Percentiles rank a stretch among this genome's conserved stretches.
phyloP scores from a whole-genome alignment of 2,329 filamentous ascomycete species.

The Sclerotinia subarctica region DNA sequence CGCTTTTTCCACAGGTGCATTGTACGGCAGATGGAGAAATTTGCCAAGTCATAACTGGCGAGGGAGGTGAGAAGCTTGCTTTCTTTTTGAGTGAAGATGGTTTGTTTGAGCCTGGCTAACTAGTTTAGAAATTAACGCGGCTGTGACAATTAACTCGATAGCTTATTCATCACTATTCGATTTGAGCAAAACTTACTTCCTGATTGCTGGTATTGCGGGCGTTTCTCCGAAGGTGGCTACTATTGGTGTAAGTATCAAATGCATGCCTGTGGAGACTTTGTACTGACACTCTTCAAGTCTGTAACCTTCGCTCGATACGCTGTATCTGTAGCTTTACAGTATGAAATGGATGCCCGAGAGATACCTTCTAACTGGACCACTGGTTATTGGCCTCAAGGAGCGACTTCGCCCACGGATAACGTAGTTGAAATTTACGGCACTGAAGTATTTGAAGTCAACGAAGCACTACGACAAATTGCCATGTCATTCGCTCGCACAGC shows the following conservation, averaged over 20 bases:
- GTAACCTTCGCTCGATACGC: constrained; percentile 66
- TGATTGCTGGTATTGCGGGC: constrained; percentile 70
- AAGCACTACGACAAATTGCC: constrained; percentile 50
- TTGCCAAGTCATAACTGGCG: constrained; percentile 52
- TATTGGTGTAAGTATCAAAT: constrained; percentile 42
- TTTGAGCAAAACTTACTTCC: constrained; percentile 63
- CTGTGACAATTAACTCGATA: constrained; percentile 59
- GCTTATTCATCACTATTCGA: constrained; percentile 60
- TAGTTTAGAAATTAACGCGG: constrained; percentile 56
- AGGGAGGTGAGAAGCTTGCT: constrained; percentile 7
- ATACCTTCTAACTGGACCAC: constrained; percentile 61
- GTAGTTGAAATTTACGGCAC: constrained; percentile 60
- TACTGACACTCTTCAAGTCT: constrained; percentile 35
- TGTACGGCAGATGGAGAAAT: constrained; percentile 58
- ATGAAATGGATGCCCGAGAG: constrained; percentile 69
- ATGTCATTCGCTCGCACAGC: constrained; percentile 48
- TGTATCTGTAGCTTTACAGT: constrained; percentile 70
- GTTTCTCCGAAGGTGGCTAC: constrained; percentile 65
- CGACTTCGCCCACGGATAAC: constrained; percentile 49
- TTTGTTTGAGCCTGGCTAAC: not conserved
- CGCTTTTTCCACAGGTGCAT: constrained; percentile 56
- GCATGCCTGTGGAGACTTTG: not conserved
- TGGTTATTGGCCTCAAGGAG: constrained; percentile 65
- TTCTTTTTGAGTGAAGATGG: not conserved
- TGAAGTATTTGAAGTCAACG: constrained; percentile 64